phyloP scores from a whole-genome alignment of 1,284 basidiomycete species.

The Leccinum huronense region DNA sequence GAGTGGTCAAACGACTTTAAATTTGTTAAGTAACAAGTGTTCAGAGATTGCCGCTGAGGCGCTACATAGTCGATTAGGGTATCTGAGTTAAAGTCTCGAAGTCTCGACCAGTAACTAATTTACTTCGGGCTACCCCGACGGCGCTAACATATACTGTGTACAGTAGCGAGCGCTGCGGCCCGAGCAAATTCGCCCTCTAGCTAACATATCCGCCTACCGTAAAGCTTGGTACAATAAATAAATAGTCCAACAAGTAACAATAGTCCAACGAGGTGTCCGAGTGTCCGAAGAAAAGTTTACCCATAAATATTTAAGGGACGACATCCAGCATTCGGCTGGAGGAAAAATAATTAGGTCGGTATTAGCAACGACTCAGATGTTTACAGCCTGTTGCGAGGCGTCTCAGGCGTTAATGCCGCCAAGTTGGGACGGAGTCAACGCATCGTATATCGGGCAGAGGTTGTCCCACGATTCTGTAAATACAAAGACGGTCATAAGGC shows the following conservation, averaged over 20 bases:
- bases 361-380: background rate
- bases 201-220: background rate
- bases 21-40: background rate
- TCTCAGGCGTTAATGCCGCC: background rate
- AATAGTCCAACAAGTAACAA: background rate
- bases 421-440: background rate
- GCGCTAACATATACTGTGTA: background rate
- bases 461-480: background rate
- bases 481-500: background rate
- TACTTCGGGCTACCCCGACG: background rate
- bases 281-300: background rate
- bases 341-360: background rate
- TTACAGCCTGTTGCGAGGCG: background rate
- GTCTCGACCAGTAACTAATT: background rate
- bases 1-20: background rate
- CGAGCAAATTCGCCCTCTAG: background rate
- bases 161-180: background rate
- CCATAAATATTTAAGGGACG: background rate
- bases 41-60: background rate
- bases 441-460: background rate
- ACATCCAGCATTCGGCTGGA: background rate
- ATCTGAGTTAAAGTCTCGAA: background rate
- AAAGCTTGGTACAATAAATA: background rate
- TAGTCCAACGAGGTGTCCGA: background rate
- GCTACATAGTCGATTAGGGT: background rate